Conservation (phyloP, 2,329 filamentous ascomycete species). For the Aureobasidium sp. region DNA sequence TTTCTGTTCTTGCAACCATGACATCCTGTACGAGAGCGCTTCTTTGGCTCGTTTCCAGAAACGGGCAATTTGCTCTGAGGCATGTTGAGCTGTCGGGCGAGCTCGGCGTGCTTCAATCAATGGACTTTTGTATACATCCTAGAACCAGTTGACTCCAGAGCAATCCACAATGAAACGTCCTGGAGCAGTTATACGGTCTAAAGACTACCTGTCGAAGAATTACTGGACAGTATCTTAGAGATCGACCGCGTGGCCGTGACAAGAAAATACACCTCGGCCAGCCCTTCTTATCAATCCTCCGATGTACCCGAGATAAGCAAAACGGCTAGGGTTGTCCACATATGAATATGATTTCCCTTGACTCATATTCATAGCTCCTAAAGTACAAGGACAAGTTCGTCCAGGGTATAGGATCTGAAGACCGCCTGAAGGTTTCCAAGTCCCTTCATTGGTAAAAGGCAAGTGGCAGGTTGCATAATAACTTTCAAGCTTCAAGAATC, state of each 20-base stretch:
- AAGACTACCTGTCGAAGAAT: neutral
- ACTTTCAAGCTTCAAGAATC: neutral
- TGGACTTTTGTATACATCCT: neutral
- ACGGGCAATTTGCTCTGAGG: slow-evolving; percentile 59
- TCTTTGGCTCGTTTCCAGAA: slow-evolving; percentile 52
- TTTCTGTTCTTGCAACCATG: slow-evolving; percentile 75
- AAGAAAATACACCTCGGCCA: neutral
- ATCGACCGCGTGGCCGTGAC: neutral
- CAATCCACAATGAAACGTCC: neutral
- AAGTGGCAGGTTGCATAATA: neutral
- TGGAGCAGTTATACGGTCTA: neutral
- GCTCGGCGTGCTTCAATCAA: slow-evolving; percentile 3
- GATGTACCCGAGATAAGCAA: slow-evolving; percentile 8
- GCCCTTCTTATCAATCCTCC: slow-evolving; percentile 6
- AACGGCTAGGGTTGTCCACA: neutral
- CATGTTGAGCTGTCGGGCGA: slow-evolving; percentile 37
- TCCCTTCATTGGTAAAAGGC: neutral
- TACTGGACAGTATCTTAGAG: neutral
- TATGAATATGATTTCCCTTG: neutral
- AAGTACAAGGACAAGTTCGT: neutral
- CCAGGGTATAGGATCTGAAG: neutral
- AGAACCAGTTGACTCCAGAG: neutral
- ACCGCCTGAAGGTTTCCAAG: neutral
- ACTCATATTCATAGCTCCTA: neutral
- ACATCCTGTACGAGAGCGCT: slow-evolving; percentile 60